A percentile compares a stretch with the other conserved stretches of the same genome.
Evolutionary conservation across 345 rosid species (phyloP).

Genomic region (Kernera saxatilis): DNA sequence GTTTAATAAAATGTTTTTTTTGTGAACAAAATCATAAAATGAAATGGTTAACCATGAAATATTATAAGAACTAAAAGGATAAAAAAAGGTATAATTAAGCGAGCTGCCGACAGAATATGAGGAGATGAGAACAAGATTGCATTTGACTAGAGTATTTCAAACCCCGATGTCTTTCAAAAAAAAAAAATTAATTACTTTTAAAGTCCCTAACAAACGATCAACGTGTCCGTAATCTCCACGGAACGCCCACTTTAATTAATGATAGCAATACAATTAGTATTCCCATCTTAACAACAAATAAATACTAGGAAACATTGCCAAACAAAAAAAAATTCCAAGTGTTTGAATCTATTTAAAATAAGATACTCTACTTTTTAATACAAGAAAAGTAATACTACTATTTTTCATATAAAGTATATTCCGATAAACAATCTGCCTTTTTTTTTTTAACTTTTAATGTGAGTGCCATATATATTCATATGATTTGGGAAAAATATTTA

Average conservation of each 20-base stretch:
- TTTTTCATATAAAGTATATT: neutral
- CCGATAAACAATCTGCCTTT: neutral
- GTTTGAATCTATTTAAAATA: neutral
- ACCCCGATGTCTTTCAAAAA: neutral
- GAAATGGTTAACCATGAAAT: too few relatives aligned
- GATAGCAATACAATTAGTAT: neutral
- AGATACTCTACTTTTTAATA: neutral
- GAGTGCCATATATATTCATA: neutral
- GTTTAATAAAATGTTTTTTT: neutral
- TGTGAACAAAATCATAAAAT: neutral
- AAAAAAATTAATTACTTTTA: neutral
- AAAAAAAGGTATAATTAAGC: neutral
- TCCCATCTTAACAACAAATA: neutral
- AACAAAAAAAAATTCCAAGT: neutral
- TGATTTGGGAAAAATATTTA: neutral
- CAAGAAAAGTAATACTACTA: neutral
- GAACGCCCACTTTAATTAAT: conserved; percentile 4
- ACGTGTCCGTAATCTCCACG: conserved; percentile 30
- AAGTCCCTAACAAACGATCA: neutral
- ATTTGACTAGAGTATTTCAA: conserved; percentile 9
- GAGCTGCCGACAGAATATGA: conserved; percentile 20
- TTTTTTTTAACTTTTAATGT: neutral
- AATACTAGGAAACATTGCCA: neutral
- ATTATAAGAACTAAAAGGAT: neutral
- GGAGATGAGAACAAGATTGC: neutral